These are phyloP conservation scores for Puccinellia tenuiflora DNA, from an alignment of 176 grass and related monocot genomes.

Conservation along the genomic window DNA sequence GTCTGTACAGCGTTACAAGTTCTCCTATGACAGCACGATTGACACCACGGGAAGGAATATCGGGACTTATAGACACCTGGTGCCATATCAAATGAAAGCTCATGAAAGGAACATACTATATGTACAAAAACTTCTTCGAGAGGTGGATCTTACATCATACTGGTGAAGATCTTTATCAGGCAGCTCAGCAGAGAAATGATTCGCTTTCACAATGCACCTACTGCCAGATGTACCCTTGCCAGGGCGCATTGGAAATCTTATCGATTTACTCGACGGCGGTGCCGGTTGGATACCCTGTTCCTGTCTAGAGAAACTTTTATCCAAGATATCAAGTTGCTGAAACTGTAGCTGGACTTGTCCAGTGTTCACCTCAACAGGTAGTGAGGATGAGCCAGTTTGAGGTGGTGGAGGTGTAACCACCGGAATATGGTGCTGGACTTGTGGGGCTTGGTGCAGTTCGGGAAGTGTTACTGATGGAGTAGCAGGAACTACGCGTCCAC, in stretches of 20 bases:
- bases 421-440: conserved; percentile 14
- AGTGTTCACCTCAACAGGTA: conserved; percentile 22
- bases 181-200: conserved; percentile 70
- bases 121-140: not conserved
- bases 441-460: conserved; percentile 78
- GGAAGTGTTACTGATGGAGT: conserved; percentile 46
- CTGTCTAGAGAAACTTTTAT: conserved; percentile 35
- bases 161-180: conserved; percentile 78
- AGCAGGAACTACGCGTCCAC: conserved; percentile 31
- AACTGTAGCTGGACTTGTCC: conserved; percentile 42
- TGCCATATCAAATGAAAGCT: conserved; percentile 15
- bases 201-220: conserved; percentile 63
- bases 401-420: conserved; percentile 19
- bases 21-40: conserved; percentile 59
- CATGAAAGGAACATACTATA: conserved; percentile 13
- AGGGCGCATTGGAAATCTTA: conserved; percentile 57
- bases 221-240: conserved; percentile 59
- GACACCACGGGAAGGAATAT: conserved; percentile 51
- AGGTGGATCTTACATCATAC: conserved; percentile 55
- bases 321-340: conserved; percentile 38
- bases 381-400: conserved; percentile 30
- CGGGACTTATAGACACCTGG: conserved; percentile 58
- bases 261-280: conserved; percentile 44
- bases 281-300: conserved; percentile 41
- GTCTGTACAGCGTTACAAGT: conserved; percentile 43